Conservation (phyloP, 768 basidiomycete genomes). For the Lentinula sp. region DNA sequence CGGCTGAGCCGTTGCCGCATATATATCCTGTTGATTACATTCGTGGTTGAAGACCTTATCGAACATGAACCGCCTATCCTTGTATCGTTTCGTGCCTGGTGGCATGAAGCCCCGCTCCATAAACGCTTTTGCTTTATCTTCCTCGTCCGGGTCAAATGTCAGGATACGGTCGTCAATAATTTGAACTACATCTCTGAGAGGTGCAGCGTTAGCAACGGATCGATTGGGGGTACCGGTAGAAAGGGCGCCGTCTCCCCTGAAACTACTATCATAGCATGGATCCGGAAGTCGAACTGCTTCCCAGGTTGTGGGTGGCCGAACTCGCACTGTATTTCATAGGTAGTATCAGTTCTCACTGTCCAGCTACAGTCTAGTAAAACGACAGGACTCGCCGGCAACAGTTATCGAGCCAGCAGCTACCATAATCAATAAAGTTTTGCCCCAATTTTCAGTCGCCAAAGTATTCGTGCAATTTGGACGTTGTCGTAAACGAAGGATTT, state of each 20-base stretch:
- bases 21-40: constrained; percentile 81
- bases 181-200: constrained; percentile 74
- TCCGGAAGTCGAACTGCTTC: constrained; percentile 84
- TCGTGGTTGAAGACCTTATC: constrained; percentile 86
- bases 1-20: constrained; percentile 79
- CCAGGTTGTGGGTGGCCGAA: constrained; percentile 80
- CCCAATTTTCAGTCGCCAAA: background rate
- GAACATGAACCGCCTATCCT: constrained; percentile 96
- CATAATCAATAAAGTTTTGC: constrained; percentile 31
- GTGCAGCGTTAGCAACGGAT: constrained; percentile 43
- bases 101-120: constrained; percentile 81
- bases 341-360: background rate
- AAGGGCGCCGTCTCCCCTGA: constrained; percentile 84
- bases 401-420: constrained; percentile 84
- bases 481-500: constrained; percentile 1
- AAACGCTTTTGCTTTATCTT: constrained; percentile 73
- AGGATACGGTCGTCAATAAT: constrained; percentile 92
- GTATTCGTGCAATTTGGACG: background rate
- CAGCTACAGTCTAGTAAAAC: constrained; percentile 6
- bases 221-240: constrained; percentile 49
- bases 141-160: constrained; percentile 94
- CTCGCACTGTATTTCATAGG: constrained; percentile 56
- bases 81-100: constrained; percentile 88
- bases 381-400: constrained; percentile 60
- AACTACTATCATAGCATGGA: constrained; percentile 58